Percentiles rank a stretch among this genome's conserved stretches.
These are phyloP conservation scores for Henckelia pumila DNA, from an alignment of 257 asterid species.

Conservation along the genomic window DNA sequence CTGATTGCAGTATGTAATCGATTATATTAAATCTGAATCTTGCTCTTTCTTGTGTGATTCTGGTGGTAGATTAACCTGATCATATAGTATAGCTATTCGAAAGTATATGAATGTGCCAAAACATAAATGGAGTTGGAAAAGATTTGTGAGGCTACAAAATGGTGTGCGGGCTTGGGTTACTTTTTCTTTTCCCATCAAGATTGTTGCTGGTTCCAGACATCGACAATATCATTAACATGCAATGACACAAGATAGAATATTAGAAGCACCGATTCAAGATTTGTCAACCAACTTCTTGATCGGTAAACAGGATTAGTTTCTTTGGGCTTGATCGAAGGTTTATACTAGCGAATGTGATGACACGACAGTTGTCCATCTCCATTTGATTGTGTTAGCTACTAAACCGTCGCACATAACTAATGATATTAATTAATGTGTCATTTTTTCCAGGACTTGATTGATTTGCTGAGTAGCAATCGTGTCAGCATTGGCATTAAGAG, in stretches of 20 bases:
- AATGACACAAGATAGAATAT: neutral
- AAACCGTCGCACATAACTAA: neutral
- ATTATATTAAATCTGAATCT: neutral
- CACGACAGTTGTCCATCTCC: neutral
- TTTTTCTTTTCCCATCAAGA: slow-evolving; percentile 9
- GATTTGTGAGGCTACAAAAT: slow-evolving; percentile 6
- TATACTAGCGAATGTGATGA: neutral
- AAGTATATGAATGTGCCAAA: neutral
- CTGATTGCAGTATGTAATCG: slow-evolving; percentile 44
- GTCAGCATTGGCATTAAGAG: slow-evolving; percentile 60
- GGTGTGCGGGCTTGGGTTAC: neutral
- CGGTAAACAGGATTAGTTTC: neutral
- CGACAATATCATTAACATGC: neutral
- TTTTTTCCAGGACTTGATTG: slow-evolving; percentile 47
- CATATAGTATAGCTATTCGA: neutral
- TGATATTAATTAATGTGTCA: neutral
- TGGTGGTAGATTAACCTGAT: neutral
- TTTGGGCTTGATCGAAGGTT: neutral
- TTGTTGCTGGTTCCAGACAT: neutral
- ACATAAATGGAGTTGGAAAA: neutral
- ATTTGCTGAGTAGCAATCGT: slow-evolving; percentile 41
- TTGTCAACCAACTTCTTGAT: neutral
- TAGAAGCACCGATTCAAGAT: neutral
- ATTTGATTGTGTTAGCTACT: neutral
- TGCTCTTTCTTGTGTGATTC: neutral